A percentile compares a stretch with the other conserved stretches of the same genome.
phyloP scores from a whole-genome alignment of 1,284 basidiomycete species.

The Entoloma clypeatum region DNA sequence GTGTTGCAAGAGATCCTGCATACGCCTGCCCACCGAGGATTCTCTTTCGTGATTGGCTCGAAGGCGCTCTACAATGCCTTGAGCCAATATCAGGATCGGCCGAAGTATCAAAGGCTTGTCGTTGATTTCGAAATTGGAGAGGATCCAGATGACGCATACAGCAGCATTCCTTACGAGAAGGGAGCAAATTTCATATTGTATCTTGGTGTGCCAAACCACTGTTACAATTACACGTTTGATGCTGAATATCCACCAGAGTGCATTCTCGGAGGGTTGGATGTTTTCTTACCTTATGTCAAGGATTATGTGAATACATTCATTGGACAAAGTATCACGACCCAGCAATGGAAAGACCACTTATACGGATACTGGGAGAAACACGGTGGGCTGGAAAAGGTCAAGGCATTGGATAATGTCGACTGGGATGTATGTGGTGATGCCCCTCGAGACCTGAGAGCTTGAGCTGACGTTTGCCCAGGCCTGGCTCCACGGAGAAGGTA shows the following conservation, averaged over 20 bases:
- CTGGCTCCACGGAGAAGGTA: conserved; percentile 86
- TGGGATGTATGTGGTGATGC: conserved; percentile 59
- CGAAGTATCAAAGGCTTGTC: conserved; percentile 82
- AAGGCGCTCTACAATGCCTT: conserved; percentile 76
- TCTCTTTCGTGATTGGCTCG: conserved; percentile 74
- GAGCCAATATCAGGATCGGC: conserved; percentile 51
- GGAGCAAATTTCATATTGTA: conserved; percentile 51
- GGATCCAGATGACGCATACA: conserved; percentile 82
- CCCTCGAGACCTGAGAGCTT: neutral
- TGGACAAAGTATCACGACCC: conserved; percentile 83
- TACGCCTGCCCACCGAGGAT: conserved; percentile 77
- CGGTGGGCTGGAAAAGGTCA: conserved; percentile 59
- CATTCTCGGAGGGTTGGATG: conserved; percentile 82
- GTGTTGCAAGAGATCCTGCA: conserved; percentile 75
- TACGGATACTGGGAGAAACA: conserved; percentile 73
- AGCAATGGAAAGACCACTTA: conserved; percentile 86
- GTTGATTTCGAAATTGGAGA: conserved; percentile 83
- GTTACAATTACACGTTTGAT: too few species aligned
- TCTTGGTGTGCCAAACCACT: conserved; percentile 60
- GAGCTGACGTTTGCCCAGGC: conserved; percentile 39
- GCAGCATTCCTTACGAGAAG: conserved; percentile 49
- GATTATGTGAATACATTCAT: conserved; percentile 79
- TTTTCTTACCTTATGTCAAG: conserved; percentile 78
- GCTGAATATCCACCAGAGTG: conserved; percentile 65
- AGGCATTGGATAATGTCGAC: conserved; percentile 70